Base-by-base conservation (phyloP, 2,329 filamentous ascomycete genomes). In the Geosmithia putterillii region DNA sequence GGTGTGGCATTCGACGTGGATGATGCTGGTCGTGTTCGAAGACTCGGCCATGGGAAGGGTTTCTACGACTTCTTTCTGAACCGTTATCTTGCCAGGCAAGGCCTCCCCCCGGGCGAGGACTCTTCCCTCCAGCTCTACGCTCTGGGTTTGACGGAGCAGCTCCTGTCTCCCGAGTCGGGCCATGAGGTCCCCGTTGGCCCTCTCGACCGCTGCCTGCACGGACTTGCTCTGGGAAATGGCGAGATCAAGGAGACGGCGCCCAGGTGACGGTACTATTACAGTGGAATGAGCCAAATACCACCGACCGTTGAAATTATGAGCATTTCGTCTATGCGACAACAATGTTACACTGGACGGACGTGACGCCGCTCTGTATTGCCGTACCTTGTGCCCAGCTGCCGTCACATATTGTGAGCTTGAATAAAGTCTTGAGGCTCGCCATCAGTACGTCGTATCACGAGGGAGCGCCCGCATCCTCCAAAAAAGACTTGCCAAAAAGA, bases 41-140 rank as follows among this genome's bases (percentile, higher is more conserved):
- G 92, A 52, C 73, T 96, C 18, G 92, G 92, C 36, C 92, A 98
- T 62, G 92, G 92, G 45, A 94, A 87, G 62, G 92, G 92, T 25
- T 98, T 94, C 66, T 98, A 98, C 69, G 92, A 98, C 66, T 84
- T 81, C 61, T 98, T 95, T 62, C 66, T 98, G 57, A 77, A 82
- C 55, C 78, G 82, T 52, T 94, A 89, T 54, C 59, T 65, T 42
- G 57, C 73, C 59, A 72, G 61, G 60, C 47, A 54, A 22, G 59
- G 57, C 40, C 50, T 61, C 40, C 56, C 58, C 44, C 55, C 58
- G 37, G 57, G 56, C 34, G 51, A 57, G 25, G 53, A 58, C 42
- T 56, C 57, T 44, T 58, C 65, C 54, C 59, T 75, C 56, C 64
- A 71, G 49, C 64, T 81, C 50, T 78, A 87, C 62, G 92, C 86